Evolutionary conservation across 2,329 filamentous ascomycete genomes (phyloP).

Genomic region (Epichloe coenophiala): DNA sequence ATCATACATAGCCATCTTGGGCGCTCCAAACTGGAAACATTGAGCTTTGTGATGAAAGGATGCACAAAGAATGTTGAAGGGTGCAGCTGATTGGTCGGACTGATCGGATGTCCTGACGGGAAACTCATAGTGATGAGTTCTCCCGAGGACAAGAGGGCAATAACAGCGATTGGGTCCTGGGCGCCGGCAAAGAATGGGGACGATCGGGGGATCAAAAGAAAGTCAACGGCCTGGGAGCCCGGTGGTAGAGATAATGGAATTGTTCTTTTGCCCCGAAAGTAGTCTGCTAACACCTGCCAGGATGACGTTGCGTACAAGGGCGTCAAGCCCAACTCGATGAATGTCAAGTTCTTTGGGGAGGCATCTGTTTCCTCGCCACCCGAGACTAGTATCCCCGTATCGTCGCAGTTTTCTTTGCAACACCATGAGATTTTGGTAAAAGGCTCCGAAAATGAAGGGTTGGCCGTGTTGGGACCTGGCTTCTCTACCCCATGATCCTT

Average conservation of each 20-base stretch:
- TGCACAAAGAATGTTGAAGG: slow-evolving; percentile 75
- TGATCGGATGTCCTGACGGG: slow-evolving; percentile 80
- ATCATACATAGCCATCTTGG: slow-evolving; percentile 79
- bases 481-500: slow-evolving; percentile 61
- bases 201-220: slow-evolving; percentile 66
- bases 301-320: slow-evolving; percentile 84
- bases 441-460: slow-evolving; percentile 53
- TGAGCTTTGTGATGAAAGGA: slow-evolving; percentile 66
- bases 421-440: slow-evolving; percentile 80
- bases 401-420: slow-evolving; percentile 84
- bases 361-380: slow-evolving; percentile 61
- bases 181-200: slow-evolving; percentile 80
- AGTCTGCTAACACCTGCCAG: slow-evolving; percentile 68
- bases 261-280: slow-evolving; percentile 66
- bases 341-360: slow-evolving; percentile 66
- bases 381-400: slow-evolving; percentile 76
- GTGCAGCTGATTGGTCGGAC: slow-evolving; percentile 84
- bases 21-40: slow-evolving; percentile 62
- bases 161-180: slow-evolving; percentile 78
- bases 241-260: slow-evolving; percentile 61
- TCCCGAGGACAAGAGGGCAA: slow-evolving; percentile 70
- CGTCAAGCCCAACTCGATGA: slow-evolving; percentile 78
- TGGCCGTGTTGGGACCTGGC: slow-evolving; percentile 37
- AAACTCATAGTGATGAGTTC: slow-evolving; percentile 86
- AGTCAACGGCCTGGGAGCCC: slow-evolving; percentile 64